These are phyloP conservation scores for Petasospora fabianii DNA, from an alignment of 1,139 yeast species.

Conservation along the genomic window DNA sequence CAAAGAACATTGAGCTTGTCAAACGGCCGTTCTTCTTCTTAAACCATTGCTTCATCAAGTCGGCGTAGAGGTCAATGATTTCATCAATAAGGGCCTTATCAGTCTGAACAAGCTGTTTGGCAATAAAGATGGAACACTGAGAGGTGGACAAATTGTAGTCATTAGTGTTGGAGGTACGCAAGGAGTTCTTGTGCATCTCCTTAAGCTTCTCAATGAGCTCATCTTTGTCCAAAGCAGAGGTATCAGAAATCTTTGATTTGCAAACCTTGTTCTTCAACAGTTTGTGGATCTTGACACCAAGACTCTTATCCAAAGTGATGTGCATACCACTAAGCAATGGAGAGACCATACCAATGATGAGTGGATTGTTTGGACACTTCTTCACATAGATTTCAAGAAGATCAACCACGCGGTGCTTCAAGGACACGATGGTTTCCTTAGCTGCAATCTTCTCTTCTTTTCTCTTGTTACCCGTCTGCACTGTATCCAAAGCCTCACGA, in stretches of 20 bases:
- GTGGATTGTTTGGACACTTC: conserved; percentile 27
- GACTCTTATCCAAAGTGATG: conserved; percentile 61
- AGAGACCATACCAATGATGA: conserved; percentile 31
- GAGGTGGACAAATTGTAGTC: conserved; percentile 26
- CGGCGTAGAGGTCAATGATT: conserved; percentile 55
- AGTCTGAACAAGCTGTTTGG: conserved; percentile 48
- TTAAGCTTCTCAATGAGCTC: conserved; percentile 21
- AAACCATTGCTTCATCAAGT: conserved; percentile 61
- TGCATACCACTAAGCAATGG: conserved; percentile 62
- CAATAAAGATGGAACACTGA: conserved; percentile 48
- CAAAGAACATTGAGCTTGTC: conserved; percentile 64
- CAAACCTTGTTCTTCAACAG: conserved; percentile 62
- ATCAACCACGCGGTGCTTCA: conserved; percentile 77
- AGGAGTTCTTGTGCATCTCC: conserved; percentile 29
- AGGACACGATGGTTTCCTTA: conserved; percentile 70
- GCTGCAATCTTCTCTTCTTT: conserved; percentile 73
- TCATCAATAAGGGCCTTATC: conserved; percentile 31
- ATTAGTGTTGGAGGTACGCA: conserved; percentile 27
- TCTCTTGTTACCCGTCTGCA: conserved; percentile 60
- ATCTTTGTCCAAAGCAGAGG: conserved; percentile 19
- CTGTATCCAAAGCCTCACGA: conserved; percentile 51
- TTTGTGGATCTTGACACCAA: conserved; percentile 76
- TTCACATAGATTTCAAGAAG: conserved; percentile 62
- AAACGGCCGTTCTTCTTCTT: conserved; percentile 43
- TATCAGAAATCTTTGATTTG: conserved; percentile 38